A percentile compares a stretch with the other conserved stretches of the same genome.
Evolutionary conservation across 1,284 basidiomycete genomes (phyloP).

Genomic region (Naganishia sp.): DNA sequence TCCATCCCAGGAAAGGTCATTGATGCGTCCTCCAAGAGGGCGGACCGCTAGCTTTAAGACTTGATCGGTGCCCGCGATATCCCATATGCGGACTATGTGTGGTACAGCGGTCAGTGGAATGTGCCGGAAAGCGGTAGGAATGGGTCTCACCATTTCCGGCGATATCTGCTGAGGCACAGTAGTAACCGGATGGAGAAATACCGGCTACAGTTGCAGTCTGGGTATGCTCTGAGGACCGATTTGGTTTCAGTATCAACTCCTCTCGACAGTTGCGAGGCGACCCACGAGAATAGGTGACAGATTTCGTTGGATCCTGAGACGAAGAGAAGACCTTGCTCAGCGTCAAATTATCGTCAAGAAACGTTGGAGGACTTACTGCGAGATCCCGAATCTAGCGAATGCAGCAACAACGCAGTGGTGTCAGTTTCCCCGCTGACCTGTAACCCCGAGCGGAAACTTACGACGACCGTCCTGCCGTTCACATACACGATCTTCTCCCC

Average conservation of each 20-base stretch:
- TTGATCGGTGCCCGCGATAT: conserved; percentile 79
- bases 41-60: conserved; percentile 80
- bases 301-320: conserved; percentile 42
- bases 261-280: not conserved
- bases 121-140: conserved; percentile 2
- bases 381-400: conserved; percentile 63
- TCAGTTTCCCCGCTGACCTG: conserved; percentile 32
- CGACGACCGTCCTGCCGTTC: conserved; percentile 81
- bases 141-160: conserved; percentile 67
- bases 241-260: not conserved
- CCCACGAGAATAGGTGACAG: conserved; percentile 52
- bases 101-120: not conserved
- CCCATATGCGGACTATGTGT: conserved; percentile 82
- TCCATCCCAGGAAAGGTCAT: conserved; percentile 94
- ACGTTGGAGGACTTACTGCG: conserved; percentile 52
- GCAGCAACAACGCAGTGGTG: conserved; percentile 1
- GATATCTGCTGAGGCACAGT: conserved; percentile 85
- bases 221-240: conserved; percentile 66
- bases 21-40: conserved; percentile 78
- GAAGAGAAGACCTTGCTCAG: not conserved
- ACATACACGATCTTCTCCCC: conserved; percentile 85
- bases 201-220: conserved; percentile 85
- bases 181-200: conserved; percentile 91
- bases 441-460: conserved; percentile 55
- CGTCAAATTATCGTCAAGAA: not conserved